Evolutionary conservation across 768 basidiomycete genomes (phyloP).

Genomic region (Cystofilobasidium capitatum): DNA sequence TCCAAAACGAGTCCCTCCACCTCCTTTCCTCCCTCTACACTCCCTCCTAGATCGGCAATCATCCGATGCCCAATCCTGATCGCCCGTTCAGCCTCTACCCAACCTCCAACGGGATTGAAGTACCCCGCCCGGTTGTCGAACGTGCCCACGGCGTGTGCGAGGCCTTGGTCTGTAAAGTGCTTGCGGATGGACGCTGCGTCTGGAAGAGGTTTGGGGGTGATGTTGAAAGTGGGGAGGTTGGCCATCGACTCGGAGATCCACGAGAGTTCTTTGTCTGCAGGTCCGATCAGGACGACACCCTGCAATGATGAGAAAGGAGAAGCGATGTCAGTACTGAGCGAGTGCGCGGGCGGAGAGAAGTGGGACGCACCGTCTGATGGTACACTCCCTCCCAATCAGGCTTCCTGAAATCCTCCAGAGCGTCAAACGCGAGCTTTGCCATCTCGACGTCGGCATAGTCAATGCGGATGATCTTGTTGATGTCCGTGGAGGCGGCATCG

Average conservation of each 20-base stretch:
- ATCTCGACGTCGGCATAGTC: constrained; percentile 1
- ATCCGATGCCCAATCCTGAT: constrained; percentile 48
- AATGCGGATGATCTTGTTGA: background rate
- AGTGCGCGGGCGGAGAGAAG: background rate
- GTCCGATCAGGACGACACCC: background rate
- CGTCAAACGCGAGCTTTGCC: background rate
- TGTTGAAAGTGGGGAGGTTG: background rate
- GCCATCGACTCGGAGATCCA: background rate
- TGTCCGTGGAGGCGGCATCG: background rate
- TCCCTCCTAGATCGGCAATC: constrained; percentile 53
- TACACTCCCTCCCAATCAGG: background rate
- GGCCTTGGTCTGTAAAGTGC: background rate
- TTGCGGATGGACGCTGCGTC: background rate
- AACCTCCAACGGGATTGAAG: constrained; percentile 67
- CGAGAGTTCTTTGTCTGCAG: background rate
- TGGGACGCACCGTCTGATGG: background rate
- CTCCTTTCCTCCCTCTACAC: constrained; percentile 50
- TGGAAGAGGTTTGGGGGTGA: background rate
- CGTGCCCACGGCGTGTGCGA: constrained; percentile 16
- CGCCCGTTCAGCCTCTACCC: constrained; percentile 69
- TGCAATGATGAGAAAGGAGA: background rate
- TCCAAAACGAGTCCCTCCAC: constrained; percentile 47
- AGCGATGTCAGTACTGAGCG: too few relatives aligned
- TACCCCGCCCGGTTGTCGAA: constrained; percentile 47
- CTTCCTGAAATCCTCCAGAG: background rate